Percentiles rank a stretch among this genome's conserved stretches.
Evolutionary conservation across 805 yeast species (phyloP).

Genomic region (Candida gorgasii): DNA sequence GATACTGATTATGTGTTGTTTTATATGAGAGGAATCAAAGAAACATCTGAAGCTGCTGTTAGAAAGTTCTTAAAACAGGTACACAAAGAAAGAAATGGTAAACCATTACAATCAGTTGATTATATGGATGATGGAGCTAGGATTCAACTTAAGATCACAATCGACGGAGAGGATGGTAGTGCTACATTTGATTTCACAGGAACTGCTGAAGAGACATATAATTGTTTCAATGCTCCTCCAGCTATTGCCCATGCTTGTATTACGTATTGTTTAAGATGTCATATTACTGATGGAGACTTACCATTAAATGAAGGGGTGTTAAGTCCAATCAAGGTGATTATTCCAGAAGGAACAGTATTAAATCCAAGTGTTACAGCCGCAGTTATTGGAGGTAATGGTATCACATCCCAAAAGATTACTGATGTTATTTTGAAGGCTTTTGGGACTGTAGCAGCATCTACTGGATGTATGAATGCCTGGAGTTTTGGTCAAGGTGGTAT

Average conservation of each 20-base stretch:
- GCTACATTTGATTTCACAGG: constrained; percentile 28
- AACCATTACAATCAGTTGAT: constrained; percentile 16
- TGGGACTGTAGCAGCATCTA: constrained; percentile 20
- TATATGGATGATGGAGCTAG: constrained; percentile 20
- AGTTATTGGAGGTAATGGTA: constrained; percentile 18
- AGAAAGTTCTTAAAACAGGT: constrained; percentile 29
- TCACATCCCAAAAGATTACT: constrained; percentile 21
- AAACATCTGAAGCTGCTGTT: constrained; percentile 73
- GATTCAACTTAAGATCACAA: constrained; percentile 17
- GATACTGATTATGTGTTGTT: constrained; percentile 57
- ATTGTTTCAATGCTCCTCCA: constrained; percentile 21
- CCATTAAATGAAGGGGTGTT: constrained; percentile 22
- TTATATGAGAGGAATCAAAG: constrained; percentile 83
- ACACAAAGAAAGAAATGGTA: constrained; percentile 40
- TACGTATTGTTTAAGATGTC: constrained; percentile 20
- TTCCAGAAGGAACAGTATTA: constrained; percentile 17
- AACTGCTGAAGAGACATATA: constrained; percentile 23
- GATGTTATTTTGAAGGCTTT: constrained; percentile 24
- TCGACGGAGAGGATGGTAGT: constrained; percentile 19
- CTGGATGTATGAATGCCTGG: constrained; percentile 22
- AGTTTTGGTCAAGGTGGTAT: constrained; percentile 22
- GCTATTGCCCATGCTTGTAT: constrained; percentile 19
- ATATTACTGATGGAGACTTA: constrained; percentile 20
- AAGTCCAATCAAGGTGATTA: constrained; percentile 14
- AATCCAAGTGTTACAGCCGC: constrained; percentile 20